These are phyloP conservation scores for Rhynchosporium agropyri DNA, from an alignment of 2,329 filamentous ascomycete genomes.

Conservation along the genomic window DNA sequence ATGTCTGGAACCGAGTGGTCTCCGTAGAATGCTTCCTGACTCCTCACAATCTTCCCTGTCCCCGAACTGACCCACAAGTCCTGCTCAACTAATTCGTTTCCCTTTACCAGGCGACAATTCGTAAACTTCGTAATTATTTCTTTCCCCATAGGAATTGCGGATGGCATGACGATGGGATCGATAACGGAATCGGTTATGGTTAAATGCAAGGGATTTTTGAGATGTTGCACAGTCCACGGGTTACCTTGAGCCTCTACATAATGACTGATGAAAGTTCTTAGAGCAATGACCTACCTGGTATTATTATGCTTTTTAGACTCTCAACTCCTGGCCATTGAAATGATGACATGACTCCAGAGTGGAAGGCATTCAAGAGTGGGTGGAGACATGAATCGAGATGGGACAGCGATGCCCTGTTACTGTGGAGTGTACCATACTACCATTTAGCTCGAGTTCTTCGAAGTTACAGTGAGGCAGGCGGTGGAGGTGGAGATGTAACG, in stretches of 20 bases:
- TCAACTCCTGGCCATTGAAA: constrained; percentile 19
- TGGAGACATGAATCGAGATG: constrained; percentile 15
- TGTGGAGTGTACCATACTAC: not conserved
- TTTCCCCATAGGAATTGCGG: constrained; percentile 46
- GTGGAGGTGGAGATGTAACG: constrained; percentile 33
- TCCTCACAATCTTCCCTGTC: constrained; percentile 80
- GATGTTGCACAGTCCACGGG: constrained; percentile 25
- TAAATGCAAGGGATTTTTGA: not conserved
- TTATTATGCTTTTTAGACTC: constrained; percentile 25
- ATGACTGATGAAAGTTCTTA: constrained; percentile 29
- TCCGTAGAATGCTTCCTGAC: constrained; percentile 68
- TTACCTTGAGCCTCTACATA: constrained; percentile 32
- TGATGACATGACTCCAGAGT: constrained; percentile 24
- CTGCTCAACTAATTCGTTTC: constrained; percentile 65
- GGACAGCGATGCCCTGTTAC: constrained; percentile 11
- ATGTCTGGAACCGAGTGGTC: constrained; percentile 70
- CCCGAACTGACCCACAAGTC: constrained; percentile 88
- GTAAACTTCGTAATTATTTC: constrained; percentile 81
- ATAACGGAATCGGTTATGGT: not conserved
- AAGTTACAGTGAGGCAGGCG: constrained; percentile 3
- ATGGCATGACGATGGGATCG: constrained; percentile 38
- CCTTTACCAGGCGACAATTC: constrained; percentile 78
- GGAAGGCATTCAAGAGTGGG: constrained; percentile 26
- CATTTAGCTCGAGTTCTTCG: not conserved
- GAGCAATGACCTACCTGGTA: constrained; percentile 24